These are phyloP conservation scores for Diospyros lotus DNA, from an alignment of 148 eudicot species.

Conservation along the genomic window DNA sequence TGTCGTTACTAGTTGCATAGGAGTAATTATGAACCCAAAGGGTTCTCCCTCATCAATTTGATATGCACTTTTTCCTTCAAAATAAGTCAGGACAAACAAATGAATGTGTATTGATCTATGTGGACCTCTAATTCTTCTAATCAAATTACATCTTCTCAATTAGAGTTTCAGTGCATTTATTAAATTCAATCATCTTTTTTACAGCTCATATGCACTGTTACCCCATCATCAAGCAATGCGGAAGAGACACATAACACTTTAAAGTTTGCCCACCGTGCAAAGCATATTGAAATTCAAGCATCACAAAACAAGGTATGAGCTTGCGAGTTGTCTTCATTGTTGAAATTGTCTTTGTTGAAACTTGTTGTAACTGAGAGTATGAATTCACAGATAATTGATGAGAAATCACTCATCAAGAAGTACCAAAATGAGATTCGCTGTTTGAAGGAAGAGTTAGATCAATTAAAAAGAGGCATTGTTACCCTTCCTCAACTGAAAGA, in stretches of 20 bases:
- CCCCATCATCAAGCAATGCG: conserved; percentile 92
- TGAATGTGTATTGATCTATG: background rate
- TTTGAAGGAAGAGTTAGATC: conserved; percentile 91
- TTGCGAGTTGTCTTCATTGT: conserved; percentile 10
- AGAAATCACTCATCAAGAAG: conserved; percentile 96
- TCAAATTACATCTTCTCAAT: background rate
- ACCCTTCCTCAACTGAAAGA: conserved; percentile 62
- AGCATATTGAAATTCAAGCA: conserved; percentile 93
- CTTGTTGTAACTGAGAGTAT: conserved; percentile 18
- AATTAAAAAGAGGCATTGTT: conserved; percentile 78
- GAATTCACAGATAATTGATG: conserved; percentile 83
- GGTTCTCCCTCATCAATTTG: too few relatives aligned
- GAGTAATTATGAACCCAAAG: too few relatives aligned
- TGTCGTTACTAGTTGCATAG: too few relatives aligned
- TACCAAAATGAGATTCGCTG: conserved; percentile 93
- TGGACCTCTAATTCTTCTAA: background rate
- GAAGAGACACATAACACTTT: conserved; percentile 98
- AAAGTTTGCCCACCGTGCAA: conserved; percentile 98
- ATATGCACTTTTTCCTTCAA: background rate
- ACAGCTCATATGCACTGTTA: conserved; percentile 95
- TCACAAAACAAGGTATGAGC: conserved; percentile 83
- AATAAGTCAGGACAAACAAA: too few relatives aligned
- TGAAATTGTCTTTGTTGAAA: conserved; percentile 11
- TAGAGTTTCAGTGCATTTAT: conserved; percentile 3
- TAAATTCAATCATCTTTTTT: conserved; percentile 8